Conservation (phyloP, 1,139 yeast species). For the Diutina siamensis region DNA sequence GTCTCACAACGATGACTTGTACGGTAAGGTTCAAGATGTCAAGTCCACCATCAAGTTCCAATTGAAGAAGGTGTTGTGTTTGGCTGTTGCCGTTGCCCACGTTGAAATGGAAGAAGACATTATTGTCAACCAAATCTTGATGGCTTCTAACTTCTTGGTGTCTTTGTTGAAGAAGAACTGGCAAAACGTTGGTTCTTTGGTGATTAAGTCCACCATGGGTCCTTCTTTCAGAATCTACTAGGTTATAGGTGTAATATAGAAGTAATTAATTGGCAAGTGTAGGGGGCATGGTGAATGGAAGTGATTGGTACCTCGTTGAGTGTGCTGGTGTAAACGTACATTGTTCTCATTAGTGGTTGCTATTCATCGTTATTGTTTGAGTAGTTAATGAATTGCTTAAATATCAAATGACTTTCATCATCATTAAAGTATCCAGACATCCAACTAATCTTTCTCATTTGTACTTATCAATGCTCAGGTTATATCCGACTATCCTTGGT, state of each 20-base stretch:
- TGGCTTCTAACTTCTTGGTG: constrained; percentile 98
- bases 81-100: constrained; percentile 96
- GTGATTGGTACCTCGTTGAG: too few species aligned
- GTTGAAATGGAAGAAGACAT: constrained; percentile 97
- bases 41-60: constrained; percentile 99
- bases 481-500: too few species aligned
- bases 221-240: constrained; percentile 99
- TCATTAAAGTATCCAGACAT: not conserved
- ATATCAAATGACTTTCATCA: too few species aligned
- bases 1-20: constrained; percentile 97
- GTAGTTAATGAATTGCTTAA: too few species aligned
- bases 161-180: constrained; percentile 99
- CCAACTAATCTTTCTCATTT: too few species aligned
- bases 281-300: too few species aligned
- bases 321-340: too few species aligned
- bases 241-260: constrained; percentile 12
- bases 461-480: too few species aligned
- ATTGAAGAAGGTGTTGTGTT: constrained; percentile 90
- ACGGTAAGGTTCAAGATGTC: constrained; percentile 92
- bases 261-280: not conserved
- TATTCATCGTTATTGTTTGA: too few species aligned
- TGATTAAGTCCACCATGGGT: constrained; percentile 99
- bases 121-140: constrained; percentile 95
- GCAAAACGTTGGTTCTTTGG: constrained; percentile 99
- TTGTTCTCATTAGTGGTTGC: too few species aligned